Conservation (phyloP, 1,284 basidiomycete species). For the Phylloporus gajari region DNA sequence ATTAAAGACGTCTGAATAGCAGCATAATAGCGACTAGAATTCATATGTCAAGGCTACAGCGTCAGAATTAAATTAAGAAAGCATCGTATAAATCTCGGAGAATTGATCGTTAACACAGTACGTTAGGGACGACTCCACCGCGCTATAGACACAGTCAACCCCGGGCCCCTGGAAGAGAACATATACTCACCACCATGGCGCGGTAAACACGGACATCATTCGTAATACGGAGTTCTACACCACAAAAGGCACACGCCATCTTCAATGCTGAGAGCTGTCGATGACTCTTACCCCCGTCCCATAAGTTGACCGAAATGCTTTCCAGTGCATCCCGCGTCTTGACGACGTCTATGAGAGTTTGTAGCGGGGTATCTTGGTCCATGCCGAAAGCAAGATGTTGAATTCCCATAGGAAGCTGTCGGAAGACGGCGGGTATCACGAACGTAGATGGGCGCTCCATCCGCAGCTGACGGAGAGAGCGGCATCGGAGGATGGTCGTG, state of each 20-base stretch:
- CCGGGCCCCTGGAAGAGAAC: slow-evolving; percentile 18
- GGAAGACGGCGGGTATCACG: slow-evolving; percentile 53
- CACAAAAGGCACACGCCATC: slow-evolving; percentile 65
- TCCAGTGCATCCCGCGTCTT: slow-evolving; percentile 53
- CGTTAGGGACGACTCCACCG: slow-evolving; percentile 20
- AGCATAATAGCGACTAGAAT: slow-evolving; percentile 9
- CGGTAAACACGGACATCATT: slow-evolving; percentile 60
- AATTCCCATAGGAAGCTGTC: slow-evolving; percentile 58
- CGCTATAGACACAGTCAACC: slow-evolving; percentile 31
- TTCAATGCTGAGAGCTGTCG: slow-evolving; percentile 59
- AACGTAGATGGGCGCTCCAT: slow-evolving; percentile 61
- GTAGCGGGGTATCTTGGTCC: slow-evolving; percentile 62
- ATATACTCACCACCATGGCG: slow-evolving; percentile 55
- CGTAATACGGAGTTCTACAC: slow-evolving; percentile 59
- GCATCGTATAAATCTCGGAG: slow-evolving; percentile 1
- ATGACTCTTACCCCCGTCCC: slow-evolving; percentile 59
- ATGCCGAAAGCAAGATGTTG: slow-evolving; percentile 69
- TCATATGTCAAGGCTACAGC: slow-evolving; percentile 30
- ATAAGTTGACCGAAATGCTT: slow-evolving; percentile 58
- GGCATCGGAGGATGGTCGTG: slow-evolving; percentile 58
- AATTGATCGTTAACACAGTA: slow-evolving; percentile 30
- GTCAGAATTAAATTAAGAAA: slow-evolving; percentile 22
- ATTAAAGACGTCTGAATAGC: slow-evolving; percentile 3
- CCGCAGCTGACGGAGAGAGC: slow-evolving; percentile 60
- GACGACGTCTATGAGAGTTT: slow-evolving; percentile 61